Base-by-base conservation (phyloP, 2,329 filamentous ascomycete genomes). In the Alternaria postmessia region DNA sequence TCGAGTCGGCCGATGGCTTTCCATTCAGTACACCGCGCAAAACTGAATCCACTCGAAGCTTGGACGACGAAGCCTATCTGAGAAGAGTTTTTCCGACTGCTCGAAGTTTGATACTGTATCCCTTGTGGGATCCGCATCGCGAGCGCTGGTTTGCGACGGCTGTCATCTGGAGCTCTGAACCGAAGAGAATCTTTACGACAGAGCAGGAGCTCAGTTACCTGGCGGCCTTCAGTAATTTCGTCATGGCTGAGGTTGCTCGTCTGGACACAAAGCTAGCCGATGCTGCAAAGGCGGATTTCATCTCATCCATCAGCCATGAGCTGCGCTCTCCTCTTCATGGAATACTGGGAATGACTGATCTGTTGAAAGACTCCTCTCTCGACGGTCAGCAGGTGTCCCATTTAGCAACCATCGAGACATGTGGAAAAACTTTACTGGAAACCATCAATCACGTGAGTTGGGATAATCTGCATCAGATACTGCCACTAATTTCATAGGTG, bases 241-340 rank as follows among this genome's bases (percentile, higher is more conserved):
- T 78, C 38, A 80, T 79, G 78, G 74, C 74, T 7, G 78, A 79
- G 46, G 71, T 80, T 4, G 73, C 76, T 43, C 71, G 77, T 16
- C 47, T 80, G 7, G 76, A 80, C 41, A 77, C 76, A n/a, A 76
- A 75, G 22, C 56, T 75, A 8, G 76, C 77, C 16, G 76, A 79
- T 49, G 68, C 71, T 48, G 85, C 85, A 42, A 88, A 88, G 69
- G 83, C 83, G 1, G 86, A 88, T 57, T 84, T 88, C 36, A 81
- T 89, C 7, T 84, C 85, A 0, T 88, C 84, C 1, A 82, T 89
- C 6, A 87, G 84, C 3, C 87, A 89, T 66, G 87, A 89, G 68
- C 75, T 89, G 14, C 81, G 87, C 5, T 87, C 84, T 2, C 87
- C 87, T 0, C 76, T 89, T 0, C 87, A 89, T 56, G 87, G 87